Conservation (phyloP, 306 rosid genomes). For the Pterocarpus santalinus region DNA sequence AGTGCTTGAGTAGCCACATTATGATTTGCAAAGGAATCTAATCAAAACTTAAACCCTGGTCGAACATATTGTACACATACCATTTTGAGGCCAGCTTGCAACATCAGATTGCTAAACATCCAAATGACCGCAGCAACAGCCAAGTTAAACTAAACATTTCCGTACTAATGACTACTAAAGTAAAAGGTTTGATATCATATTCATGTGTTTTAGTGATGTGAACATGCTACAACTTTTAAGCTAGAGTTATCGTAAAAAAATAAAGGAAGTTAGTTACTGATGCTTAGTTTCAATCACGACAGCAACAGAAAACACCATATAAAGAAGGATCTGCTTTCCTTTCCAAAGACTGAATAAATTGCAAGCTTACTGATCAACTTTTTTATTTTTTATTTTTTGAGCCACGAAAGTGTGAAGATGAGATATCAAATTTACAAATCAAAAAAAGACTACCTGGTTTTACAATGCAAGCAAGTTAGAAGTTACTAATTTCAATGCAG, state of each 20-base stretch:
- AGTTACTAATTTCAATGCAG: not conserved
- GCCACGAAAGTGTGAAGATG: slow-evolving; percentile 8
- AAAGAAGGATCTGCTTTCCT: slow-evolving; percentile 27
- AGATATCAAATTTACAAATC: slow-evolving; percentile 8
- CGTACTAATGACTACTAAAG: not conserved
- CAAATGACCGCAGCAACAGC: slow-evolving; percentile 7
- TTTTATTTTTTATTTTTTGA: not conserved
- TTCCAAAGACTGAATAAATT: slow-evolving; percentile 10
- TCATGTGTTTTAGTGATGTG: slow-evolving; percentile 4
- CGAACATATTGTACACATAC: not conserved
- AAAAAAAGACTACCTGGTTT: slow-evolving; percentile 4
- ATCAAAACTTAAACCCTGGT: not conserved
- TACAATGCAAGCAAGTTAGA: not conserved
- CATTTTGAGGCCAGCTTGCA: slow-evolving; percentile 16
- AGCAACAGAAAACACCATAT: slow-evolving; percentile 30
- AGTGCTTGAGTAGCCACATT: slow-evolving; percentile 13
- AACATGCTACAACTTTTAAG: slow-evolving; percentile 31
- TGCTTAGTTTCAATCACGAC: slow-evolving; percentile 10
- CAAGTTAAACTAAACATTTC: not conserved
- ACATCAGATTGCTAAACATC: slow-evolving; percentile 24
- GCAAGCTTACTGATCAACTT: slow-evolving; percentile 10
- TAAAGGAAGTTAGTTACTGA: not conserved
- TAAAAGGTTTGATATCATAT: not conserved
- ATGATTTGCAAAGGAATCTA: not conserved
- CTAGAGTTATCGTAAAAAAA: slow-evolving; percentile 15